These are phyloP conservation scores for Xylariaceae sp. DNA, from an alignment of 2,329 filamentous ascomycete genomes.

Conservation along the genomic window DNA sequence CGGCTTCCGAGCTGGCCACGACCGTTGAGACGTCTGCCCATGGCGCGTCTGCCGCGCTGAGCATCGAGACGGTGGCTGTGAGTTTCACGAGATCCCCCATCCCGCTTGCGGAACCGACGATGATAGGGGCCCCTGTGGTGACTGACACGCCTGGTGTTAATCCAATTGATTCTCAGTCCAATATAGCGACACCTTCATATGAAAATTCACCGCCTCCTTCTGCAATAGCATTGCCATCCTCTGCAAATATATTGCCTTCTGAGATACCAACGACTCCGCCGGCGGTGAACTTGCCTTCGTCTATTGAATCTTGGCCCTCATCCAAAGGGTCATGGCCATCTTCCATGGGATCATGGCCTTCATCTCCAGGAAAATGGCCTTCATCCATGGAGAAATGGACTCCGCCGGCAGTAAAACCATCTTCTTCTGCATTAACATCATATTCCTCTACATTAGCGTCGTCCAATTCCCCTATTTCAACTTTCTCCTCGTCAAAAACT, in stretches of 20 bases:
- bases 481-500: constrained; percentile 5
- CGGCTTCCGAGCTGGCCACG: constrained; percentile 43
- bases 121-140: constrained; percentile 33
- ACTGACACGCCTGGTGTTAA: constrained; percentile 23
- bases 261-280: too few relatives aligned
- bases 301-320: too few relatives aligned
- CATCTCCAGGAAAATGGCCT: too few relatives aligned
- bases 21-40: constrained; percentile 44
- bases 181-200: constrained; percentile 2
- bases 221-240: neutral
- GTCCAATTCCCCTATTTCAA: too few relatives aligned
- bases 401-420: too few relatives aligned
- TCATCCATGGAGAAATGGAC: too few relatives aligned
- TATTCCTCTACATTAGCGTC: too few relatives aligned
- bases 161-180: constrained; percentile 17
- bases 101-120: constrained; percentile 39
- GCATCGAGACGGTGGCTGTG: constrained; percentile 38
- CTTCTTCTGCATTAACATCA: too few relatives aligned
- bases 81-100: constrained; percentile 38
- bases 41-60: constrained; percentile 36
- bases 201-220: neutral
- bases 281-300: too few relatives aligned
- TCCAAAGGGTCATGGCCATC: too few relatives aligned
- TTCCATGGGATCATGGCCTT: too few relatives aligned
- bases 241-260: neutral